phyloP scores from a whole-genome alignment of 257 asterid genomes.

The Solanum pinnatisectum region DNA sequence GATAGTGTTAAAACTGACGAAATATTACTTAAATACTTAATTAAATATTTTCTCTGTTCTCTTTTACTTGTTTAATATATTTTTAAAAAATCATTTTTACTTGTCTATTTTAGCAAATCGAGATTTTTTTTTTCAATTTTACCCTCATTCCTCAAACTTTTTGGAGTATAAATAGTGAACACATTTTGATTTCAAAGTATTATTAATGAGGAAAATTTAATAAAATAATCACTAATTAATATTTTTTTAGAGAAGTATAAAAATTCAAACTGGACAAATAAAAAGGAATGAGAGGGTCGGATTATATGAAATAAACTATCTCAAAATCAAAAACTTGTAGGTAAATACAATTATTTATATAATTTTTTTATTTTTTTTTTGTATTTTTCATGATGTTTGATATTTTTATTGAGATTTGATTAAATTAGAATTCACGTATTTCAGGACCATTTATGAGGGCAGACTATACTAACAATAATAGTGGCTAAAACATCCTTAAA shows the following conservation, averaged over 20 bases:
- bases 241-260: background rate
- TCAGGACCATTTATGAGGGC: accelerated
- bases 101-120: background rate
- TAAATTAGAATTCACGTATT: background rate
- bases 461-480: background rate
- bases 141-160: background rate
- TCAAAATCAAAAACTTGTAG: background rate
- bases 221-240: background rate
- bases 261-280: background rate
- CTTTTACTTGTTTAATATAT: background rate
- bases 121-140: background rate
- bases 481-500: background rate
- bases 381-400: accelerated
- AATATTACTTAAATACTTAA: background rate
- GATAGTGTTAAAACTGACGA: background rate
- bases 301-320: background rate
- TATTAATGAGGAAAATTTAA: background rate
- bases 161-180: background rate
- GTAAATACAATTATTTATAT: background rate
- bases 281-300: background rate
- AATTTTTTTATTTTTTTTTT: too few relatives aligned
- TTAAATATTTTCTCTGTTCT: background rate
- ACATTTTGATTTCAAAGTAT: background rate
- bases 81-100: background rate
- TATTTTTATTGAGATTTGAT: background rate